phyloP scores from a whole-genome alignment of 2,329 filamentous ascomycete genomes.

The Colletotrichum gigasporum region DNA sequence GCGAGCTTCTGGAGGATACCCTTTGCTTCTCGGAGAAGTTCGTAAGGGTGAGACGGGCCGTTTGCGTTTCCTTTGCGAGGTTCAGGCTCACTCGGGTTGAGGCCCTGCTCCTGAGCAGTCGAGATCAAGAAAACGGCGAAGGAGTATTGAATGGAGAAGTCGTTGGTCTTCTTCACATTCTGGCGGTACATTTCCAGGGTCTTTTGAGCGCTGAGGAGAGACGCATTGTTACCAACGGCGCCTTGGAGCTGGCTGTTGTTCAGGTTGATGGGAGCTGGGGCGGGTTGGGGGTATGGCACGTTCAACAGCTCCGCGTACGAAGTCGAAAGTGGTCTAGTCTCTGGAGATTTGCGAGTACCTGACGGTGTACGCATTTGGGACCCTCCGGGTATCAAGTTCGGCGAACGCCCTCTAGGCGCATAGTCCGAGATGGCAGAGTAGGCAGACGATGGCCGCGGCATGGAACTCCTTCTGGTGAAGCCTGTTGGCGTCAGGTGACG shows the following conservation, averaged over 20 bases:
- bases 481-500: conserved; percentile 71
- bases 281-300: conserved; percentile 82
- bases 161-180: conserved; percentile 97
- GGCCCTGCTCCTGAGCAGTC: conserved; percentile 81
- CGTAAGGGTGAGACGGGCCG: conserved; percentile 62
- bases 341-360: conserved; percentile 62
- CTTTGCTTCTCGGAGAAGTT: conserved; percentile 86
- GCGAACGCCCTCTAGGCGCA: conserved; percentile 70
- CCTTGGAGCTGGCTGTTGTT: conserved; percentile 85
- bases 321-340: conserved; percentile 58
- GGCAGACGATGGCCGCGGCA: conserved; percentile 77
- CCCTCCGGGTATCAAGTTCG: conserved; percentile 53
- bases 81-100: conserved; percentile 59
- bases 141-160: conserved; percentile 90
- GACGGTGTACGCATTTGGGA: conserved; percentile 58
- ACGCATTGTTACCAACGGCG: conserved; percentile 88
- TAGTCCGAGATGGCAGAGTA: conserved; percentile 81
- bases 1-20: conserved; percentile 87
- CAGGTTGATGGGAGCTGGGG: conserved; percentile 71
- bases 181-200: conserved; percentile 97
- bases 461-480: conserved; percentile 63
- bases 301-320: conserved; percentile 71
- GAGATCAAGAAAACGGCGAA: conserved; percentile 96
- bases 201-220: conserved; percentile 88
- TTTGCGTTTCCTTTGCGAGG: conserved; percentile 56